These are phyloP conservation scores for Backusella tuberculispora DNA, from an alignment of 192 early-diverging fungal genomes.

Conservation along the genomic window DNA sequence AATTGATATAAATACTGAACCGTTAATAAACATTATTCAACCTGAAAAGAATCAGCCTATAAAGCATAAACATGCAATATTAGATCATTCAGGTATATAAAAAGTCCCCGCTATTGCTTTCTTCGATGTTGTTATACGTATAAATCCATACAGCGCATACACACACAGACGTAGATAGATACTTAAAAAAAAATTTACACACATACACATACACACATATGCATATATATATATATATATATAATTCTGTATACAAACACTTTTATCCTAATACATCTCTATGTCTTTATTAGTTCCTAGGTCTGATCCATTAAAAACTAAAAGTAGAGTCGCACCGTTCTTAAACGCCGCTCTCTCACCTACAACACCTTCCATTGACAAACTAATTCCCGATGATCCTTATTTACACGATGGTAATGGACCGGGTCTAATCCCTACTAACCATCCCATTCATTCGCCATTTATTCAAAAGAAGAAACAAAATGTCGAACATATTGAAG, in stretches of 20 bases:
- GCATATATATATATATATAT: neutral
- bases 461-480: neutral
- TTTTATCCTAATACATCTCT: no score
- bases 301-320: neutral
- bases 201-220: neutral
- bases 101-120: neutral
- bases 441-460: neutral
- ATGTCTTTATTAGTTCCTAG: neutral
- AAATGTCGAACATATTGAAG: neutral
- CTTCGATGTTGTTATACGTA: no score
- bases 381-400: slow-evolving; percentile 9
- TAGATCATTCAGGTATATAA: neutral
- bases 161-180: neutral
- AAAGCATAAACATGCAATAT: neutral
- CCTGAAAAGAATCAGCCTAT: neutral
- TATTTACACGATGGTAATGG: neutral
- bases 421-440: neutral
- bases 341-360: slow-evolving; percentile 1
- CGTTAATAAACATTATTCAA: slow-evolving; percentile 8
- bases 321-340: neutral
- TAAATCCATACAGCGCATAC: neutral
- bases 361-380: slow-evolving; percentile 11
- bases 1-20: neutral
- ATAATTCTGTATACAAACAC: neutral
- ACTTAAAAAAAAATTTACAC: neutral